Base-by-base conservation (phyloP, 345 rosid genomes). In the Trapa bicornis region DNA sequence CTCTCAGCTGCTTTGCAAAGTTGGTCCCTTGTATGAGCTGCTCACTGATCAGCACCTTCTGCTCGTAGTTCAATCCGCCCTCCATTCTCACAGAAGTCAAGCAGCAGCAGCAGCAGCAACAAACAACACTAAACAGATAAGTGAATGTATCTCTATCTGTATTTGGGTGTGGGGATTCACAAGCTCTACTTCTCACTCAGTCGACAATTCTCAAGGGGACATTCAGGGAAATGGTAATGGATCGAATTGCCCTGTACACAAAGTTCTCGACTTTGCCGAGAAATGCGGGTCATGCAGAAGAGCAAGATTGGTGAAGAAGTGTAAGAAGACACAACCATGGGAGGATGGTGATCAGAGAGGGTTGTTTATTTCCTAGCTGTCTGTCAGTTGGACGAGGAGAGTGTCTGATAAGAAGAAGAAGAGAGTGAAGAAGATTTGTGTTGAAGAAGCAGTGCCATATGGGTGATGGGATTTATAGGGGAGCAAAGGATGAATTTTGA, bases 11-110 rank as follows among this genome's bases (percentile, higher is more conserved):
- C 72, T 78, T 89, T 2, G 91, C 79, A 4, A 80, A 66, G 2
- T 82, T 84, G 76, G 80, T 60, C 71, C 98, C 98, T 37, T 56
- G 76, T 42, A 77, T 67, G n/a, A 92, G 79, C 84, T 85, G 79
- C 84, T 85, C 96, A 54, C 67, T 70, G 54, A 73, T 74, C 67
- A 89, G 68, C 43, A 75, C 76, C 75, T 78, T 84, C 73, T 82
- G 84, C 78, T 79, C 91, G 76, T 74, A 65, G 62, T 72, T 82
- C 75, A 75, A 73, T 56, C 65, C 61, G 0, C 57, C 57, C 62
- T 75, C 83, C 81, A 81, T 79, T 50, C 57, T 54, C 7, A 4
- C 36, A 29, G 17, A 54, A 52, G 48, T 45, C 48, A 45, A 45
- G 13, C 48, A 22, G 29, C 29, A 22, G 29, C 29, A 22, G 29